phyloP scores from a whole-genome alignment of 345 rosid genomes.

The Kernera saxatilis region DNA sequence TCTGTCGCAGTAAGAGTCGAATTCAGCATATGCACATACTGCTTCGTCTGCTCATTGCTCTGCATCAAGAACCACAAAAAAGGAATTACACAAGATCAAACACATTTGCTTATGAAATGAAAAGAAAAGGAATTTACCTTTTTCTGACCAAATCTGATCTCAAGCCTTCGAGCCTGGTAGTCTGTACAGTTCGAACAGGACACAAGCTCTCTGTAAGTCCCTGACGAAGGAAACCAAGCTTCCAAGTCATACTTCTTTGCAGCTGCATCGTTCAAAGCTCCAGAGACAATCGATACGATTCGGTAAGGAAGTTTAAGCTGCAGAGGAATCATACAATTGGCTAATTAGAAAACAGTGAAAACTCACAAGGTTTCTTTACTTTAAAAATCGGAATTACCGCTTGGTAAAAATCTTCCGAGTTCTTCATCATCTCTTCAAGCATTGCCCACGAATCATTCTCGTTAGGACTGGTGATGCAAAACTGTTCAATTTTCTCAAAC shows the following conservation, averaged over 20 bases:
- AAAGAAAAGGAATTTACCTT: slow-evolving; percentile 43
- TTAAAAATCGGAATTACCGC: slow-evolving; percentile 20
- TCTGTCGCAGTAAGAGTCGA: slow-evolving; percentile 94
- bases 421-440: slow-evolving; percentile 93
- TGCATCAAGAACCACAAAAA: slow-evolving; percentile 22
- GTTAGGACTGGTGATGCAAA: slow-evolving; percentile 83
- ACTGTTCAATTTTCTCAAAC: slow-evolving; percentile 96
- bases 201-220: slow-evolving; percentile 84
- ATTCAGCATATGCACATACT: slow-evolving; percentile 81
- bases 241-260: slow-evolving; percentile 96
- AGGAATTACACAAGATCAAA: background rate
- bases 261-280: slow-evolving; percentile 89
- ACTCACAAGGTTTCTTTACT: background rate
- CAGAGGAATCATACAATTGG: slow-evolving; percentile 2
- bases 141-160: slow-evolving; percentile 88
- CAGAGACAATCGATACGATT: slow-evolving; percentile 82
- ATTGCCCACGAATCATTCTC: slow-evolving; percentile 82
- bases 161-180: slow-evolving; percentile 80
- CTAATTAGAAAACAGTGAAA: background rate
- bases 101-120: background rate
- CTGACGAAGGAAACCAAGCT: slow-evolving; percentile 94
- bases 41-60: slow-evolving; percentile 77
- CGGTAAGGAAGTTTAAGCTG: slow-evolving; percentile 86
- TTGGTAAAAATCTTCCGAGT: slow-evolving; percentile 83
- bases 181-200: slow-evolving; percentile 94